Evolutionary conservation across 371 early-diverging fungal species (phyloP), one percentile per base, ranked within the genome.

Genomic region (Mortierella sp.): DNA sequence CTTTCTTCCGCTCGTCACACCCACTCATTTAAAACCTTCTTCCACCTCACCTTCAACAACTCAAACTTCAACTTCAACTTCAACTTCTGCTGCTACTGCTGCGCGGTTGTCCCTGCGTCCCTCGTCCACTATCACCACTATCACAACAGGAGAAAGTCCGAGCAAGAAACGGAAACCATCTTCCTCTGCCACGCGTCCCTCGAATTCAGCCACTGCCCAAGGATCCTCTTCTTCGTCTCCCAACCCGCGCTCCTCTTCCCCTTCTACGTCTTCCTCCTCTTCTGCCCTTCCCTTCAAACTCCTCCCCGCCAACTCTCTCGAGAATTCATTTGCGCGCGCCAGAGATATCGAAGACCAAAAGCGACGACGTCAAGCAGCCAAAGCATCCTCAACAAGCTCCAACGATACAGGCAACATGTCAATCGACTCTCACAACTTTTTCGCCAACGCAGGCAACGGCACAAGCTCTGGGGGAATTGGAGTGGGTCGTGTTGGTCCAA

Each of bases 161-260:
- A 83, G 79, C 77, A 81, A 76, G 76, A 83, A 83, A 79, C 75
- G 84, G 72, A 83, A 83, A 78, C 52, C 79, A 64, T 75, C 83
- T 34, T 76, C 73, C 74, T 53, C 71, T 69, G 77, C 77, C 71
- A 66, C 74, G 74, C 77, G 77, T 74, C 73, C 81, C 68, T 80
- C 80, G 61, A 74, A 76, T 45, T 70, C 77, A 81, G 50, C 68
- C 76, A 68, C 73, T 44, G 61, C 68, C 55, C 76, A 73, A 48
- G 67, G 73, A n/a, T 63, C 79, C 16, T 79, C 79, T 19, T 71
- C 71, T 24, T 64, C 74, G n/a, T n/a, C n/a, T n/a, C n/a, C n/a
- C n/a, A n/a, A n/a, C n/a, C n/a, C n/a, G n/a, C n/a, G n/a, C 16
- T 63, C 79, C 31, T 63, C 80, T 9, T 66, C 71, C 26, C 43